Evolutionary conservation across 345 rosid genomes (phyloP).

Genomic region (Lepidium aucheri): DNA sequence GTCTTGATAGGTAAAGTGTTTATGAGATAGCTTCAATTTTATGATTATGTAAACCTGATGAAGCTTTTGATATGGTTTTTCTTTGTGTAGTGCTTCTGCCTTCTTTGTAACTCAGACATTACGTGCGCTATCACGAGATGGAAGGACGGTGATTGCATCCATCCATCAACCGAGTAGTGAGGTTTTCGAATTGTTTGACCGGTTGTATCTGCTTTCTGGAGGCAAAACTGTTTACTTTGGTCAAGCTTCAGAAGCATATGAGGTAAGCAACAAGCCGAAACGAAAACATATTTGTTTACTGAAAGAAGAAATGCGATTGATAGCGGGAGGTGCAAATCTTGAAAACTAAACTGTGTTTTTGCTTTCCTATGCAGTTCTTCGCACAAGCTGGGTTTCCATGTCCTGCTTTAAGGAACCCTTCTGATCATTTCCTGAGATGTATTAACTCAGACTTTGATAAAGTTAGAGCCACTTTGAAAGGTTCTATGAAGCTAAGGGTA

Average conservation of each 20-base stretch:
- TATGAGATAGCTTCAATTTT: background rate
- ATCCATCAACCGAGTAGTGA: conserved; percentile 96
- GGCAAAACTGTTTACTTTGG: conserved; percentile 95
- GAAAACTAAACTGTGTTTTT: background rate
- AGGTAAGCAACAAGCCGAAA: conserved; percentile 39
- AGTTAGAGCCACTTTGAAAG: conserved; percentile 87
- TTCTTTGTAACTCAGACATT: conserved; percentile 92
- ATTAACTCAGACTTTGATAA: conserved; percentile 91
- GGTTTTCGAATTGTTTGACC: conserved; percentile 90
- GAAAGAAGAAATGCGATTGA: no score
- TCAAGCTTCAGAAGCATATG: conserved; percentile 71
- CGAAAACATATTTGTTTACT: no score
- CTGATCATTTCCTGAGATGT: conserved; percentile 94
- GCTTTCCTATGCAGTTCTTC: conserved; percentile 52
- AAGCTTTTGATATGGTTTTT: background rate
- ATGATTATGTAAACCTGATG: background rate
- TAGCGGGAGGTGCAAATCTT: no score
- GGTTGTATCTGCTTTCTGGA: conserved; percentile 74
- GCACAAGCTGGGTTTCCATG: conserved; percentile 97
- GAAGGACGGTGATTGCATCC: conserved; percentile 91
- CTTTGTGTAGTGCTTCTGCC: conserved; percentile 74
- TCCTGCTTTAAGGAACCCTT: conserved; percentile 89
- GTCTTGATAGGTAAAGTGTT: conserved; percentile 75
- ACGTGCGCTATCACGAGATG: conserved; percentile 80
- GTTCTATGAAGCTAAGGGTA: conserved; percentile 88